phyloP scores from a whole-genome alignment of 192 early-diverging fungal genomes.

The Coemansia sp. region DNA sequence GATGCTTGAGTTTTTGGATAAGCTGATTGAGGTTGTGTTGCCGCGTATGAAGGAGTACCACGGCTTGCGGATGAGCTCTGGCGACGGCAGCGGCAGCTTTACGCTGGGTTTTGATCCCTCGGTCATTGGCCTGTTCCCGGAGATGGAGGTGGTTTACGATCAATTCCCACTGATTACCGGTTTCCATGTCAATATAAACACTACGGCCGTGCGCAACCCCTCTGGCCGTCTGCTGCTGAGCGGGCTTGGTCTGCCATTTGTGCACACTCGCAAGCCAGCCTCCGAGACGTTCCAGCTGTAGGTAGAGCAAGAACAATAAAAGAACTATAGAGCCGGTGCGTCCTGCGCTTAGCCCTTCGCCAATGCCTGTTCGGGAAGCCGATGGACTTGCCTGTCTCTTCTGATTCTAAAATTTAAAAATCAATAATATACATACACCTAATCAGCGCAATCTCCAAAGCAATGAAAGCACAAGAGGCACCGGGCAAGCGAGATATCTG shows the following conservation, averaged over 20 bases:
- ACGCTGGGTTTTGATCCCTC: slow-evolving; percentile 81
- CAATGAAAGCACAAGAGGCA: background rate
- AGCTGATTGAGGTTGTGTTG: slow-evolving; percentile 90
- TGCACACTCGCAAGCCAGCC: slow-evolving; percentile 50
- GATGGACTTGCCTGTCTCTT: background rate
- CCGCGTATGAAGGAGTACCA: slow-evolving; percentile 92
- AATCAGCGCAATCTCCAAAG: too few relatives aligned
- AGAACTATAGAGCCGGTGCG: background rate
- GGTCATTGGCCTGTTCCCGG: slow-evolving; percentile 90
- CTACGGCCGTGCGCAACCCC: slow-evolving; percentile 75
- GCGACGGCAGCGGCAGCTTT: slow-evolving; percentile 82
- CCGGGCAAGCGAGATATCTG: background rate
- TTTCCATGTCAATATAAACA: slow-evolving; percentile 83
- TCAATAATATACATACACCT: background rate
- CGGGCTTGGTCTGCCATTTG: slow-evolving; percentile 88
- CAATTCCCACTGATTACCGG: slow-evolving; percentile 88
- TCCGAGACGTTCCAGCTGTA: slow-evolving; percentile 23
- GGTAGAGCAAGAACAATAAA: background rate
- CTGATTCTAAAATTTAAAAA: background rate
- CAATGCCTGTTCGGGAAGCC: too few relatives aligned
- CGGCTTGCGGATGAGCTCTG: slow-evolving; percentile 71
- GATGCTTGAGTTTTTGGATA: slow-evolving; percentile 96
- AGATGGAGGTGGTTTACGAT: slow-evolving; percentile 96
- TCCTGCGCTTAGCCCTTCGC: background rate
- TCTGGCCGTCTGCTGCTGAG: slow-evolving; percentile 81